Evolutionary conservation across 371 early-diverging fungal genomes (phyloP).

Genomic region (Apophysomyces variabilis): DNA sequence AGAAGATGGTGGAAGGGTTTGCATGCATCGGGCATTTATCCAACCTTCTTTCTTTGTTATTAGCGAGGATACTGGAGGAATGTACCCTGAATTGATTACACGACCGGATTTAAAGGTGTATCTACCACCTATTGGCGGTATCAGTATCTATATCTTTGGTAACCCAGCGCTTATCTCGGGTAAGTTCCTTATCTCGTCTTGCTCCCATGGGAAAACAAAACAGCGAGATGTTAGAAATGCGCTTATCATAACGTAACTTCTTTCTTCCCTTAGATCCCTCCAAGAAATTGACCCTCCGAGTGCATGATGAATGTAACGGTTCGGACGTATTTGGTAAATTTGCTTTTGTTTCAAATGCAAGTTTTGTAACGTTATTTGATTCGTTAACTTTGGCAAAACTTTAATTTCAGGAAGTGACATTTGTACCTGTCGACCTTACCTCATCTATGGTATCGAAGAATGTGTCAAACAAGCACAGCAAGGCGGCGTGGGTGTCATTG

Average conservation of each 20-base stretch:
- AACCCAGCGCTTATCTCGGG: constrained; percentile 76
- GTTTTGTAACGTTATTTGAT: no score
- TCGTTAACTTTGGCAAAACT: not conserved
- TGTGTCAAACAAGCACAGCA: constrained; percentile 89
- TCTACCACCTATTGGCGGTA: constrained; percentile 94
- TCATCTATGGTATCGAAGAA: constrained; percentile 94
- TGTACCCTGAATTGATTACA: constrained; percentile 96
- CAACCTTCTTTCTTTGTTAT: constrained; percentile 5
- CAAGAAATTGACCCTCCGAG: constrained; percentile 85
- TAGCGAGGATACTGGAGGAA: constrained; percentile 79
- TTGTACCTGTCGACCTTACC: constrained; percentile 95
- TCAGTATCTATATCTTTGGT: constrained; percentile 95
- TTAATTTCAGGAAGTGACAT: constrained; percentile 69
- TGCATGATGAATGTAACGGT: constrained; percentile 94
- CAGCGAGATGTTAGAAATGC: not conserved
- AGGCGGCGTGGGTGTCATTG: constrained; percentile 93
- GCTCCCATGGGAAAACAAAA: no score
- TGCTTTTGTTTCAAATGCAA: no score
- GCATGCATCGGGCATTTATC: not conserved
- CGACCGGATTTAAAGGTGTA: constrained; percentile 94
- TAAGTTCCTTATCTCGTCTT: constrained; percentile 17
- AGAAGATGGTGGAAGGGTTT: not conserved
- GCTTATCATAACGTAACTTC: not conserved
- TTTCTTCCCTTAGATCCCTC: constrained; percentile 62
- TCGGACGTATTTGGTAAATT: constrained; percentile 90